These are phyloP conservation scores for Vitis vinifera DNA, from an alignment of 164 flowering plant species.

Conservation along the genomic window DNA sequence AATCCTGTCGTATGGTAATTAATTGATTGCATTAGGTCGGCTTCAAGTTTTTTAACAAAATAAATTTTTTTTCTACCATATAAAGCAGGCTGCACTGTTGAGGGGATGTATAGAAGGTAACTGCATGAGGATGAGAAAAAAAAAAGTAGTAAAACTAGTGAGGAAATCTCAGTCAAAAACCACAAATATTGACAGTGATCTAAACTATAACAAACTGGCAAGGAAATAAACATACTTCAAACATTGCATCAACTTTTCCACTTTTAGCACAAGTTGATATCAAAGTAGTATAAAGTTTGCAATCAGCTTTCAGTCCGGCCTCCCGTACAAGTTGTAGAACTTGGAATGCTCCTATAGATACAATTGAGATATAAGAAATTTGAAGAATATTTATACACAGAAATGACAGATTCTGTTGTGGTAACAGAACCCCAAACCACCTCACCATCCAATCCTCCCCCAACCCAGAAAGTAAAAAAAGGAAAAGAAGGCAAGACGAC, in stretches of 20 bases:
- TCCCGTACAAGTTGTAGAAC: conserved; percentile 65
- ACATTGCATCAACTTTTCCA: conserved; percentile 96
- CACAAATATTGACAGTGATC: not conserved
- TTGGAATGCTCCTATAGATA: conserved; percentile 71
- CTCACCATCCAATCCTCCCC: not conserved
- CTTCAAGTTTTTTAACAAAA: too few species aligned
- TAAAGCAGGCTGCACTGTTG: too few species aligned
- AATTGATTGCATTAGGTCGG: too few species aligned
- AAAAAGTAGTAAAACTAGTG: too few species aligned
- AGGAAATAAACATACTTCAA: conserved; percentile 55
- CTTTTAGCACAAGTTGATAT: conserved; percentile 88
- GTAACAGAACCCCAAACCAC: not conserved
- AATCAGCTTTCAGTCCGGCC: conserved; percentile 77
- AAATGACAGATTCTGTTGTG: not conserved
- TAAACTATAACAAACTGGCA: not conserved
- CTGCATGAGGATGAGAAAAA: too few species aligned
- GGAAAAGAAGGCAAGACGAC: not conserved
- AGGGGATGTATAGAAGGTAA: too few species aligned
- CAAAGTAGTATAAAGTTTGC: conserved; percentile 92
- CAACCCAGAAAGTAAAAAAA: not conserved
- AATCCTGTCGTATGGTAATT: too few species aligned
- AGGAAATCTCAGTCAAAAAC: not conserved
- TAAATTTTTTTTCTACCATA: too few species aligned
- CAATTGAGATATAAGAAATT: conserved; percentile 6
- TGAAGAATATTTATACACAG: not conserved